A percentile compares a stretch with the other conserved stretches of the same genome.
Evolutionary conservation across 306 rosid genomes (phyloP).

Genomic region (Trifolium dubium): DNA sequence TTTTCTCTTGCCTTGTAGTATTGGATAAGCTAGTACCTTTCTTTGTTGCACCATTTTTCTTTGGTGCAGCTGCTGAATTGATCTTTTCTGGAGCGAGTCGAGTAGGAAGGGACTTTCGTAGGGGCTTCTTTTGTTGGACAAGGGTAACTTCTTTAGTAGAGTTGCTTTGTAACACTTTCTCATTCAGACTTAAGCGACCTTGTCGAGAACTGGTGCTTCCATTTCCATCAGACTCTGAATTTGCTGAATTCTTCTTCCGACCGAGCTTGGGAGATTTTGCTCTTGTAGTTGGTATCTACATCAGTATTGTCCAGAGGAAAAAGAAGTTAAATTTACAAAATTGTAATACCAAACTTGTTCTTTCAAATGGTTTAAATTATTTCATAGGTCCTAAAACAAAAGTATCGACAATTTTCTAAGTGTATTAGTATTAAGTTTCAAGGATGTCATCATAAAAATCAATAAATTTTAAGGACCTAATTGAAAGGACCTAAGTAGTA

Average conservation of each 20-base stretch:
- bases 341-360: neutral
- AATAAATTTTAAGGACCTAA: too few species aligned
- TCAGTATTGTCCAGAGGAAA: slow-evolving; percentile 34
- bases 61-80: slow-evolving; percentile 48
- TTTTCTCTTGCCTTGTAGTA: slow-evolving; percentile 46
- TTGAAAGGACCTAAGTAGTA: neutral
- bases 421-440: too few species aligned
- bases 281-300: slow-evolving; percentile 93
- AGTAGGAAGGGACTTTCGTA: slow-evolving; percentile 87
- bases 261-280: slow-evolving; percentile 98
- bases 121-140: slow-evolving; percentile 67
- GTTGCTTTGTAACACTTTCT: slow-evolving; percentile 54
- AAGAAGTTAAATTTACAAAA: slow-evolving; percentile 9
- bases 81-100: slow-evolving; percentile 67
- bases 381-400: too few species aligned
- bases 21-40: slow-evolving; percentile 43
- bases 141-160: slow-evolving; percentile 52
- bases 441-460: too few species aligned
- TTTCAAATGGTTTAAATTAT: too few species aligned
- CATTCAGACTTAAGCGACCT: slow-evolving; percentile 74
- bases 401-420: too few species aligned
- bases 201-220: slow-evolving; percentile 48
- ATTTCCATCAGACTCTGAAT: slow-evolving; percentile 64
- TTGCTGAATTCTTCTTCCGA: slow-evolving; percentile 68
- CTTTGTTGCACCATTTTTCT: slow-evolving; percentile 37